Conservation (phyloP, 768 basidiomycete genomes). For the Suillus ampliporus region DNA sequence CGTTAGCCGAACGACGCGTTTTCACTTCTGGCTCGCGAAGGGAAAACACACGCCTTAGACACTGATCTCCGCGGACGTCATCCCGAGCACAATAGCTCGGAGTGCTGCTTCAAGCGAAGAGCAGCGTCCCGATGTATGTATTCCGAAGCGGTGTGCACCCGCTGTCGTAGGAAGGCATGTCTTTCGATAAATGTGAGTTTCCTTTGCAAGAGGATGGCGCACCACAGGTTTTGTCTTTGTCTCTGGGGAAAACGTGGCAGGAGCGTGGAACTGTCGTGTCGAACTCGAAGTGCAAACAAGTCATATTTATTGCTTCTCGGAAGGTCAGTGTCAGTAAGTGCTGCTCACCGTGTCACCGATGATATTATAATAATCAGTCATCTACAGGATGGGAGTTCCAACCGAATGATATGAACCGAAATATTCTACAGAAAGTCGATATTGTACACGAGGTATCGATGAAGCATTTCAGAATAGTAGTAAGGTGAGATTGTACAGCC, state of each 20-base stretch:
- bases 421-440: background rate
- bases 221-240: background rate
- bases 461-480: background rate
- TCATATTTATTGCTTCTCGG: constrained; percentile 6
- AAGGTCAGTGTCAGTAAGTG: background rate
- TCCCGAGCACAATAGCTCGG: background rate
- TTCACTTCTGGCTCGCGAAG: background rate
- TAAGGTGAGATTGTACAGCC: background rate
- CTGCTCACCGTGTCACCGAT: background rate
- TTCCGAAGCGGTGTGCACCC: background rate
- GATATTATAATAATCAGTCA: background rate
- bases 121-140: background rate
- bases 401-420: background rate
- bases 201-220: background rate
- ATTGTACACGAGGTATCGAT: constrained; percentile 6
- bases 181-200: background rate
- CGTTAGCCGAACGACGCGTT: background rate
- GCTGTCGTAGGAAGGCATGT: background rate
- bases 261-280: background rate
- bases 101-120: background rate
- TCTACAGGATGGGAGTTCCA: background rate
- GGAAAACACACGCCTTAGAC: constrained; percentile 1
- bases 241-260: background rate
- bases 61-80: constrained; percentile 3
- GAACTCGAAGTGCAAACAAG: background rate